Conservation (phyloP, 1,284 basidiomycete genomes). For the Pholiota adiposa region DNA sequence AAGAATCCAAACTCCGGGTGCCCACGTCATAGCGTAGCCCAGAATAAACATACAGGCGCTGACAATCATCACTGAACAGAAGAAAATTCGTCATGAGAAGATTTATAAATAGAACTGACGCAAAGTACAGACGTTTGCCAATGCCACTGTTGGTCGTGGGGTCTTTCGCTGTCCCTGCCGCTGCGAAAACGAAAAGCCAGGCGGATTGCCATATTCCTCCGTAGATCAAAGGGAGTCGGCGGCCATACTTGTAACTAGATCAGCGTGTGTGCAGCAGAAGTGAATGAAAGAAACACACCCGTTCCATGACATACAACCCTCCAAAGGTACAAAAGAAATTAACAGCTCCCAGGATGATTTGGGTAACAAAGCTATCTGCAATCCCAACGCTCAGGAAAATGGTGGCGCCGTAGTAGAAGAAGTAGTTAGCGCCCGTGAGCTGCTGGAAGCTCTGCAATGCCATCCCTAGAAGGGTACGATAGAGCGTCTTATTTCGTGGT, state of each 20-base stretch:
- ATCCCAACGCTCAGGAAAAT: slow-evolving; percentile 75
- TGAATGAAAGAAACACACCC: slow-evolving; percentile 37
- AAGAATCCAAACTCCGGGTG: slow-evolving; percentile 74
- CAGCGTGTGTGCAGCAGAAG: not conserved
- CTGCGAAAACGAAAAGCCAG: slow-evolving; percentile 82
- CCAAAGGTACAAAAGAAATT: slow-evolving; percentile 75
- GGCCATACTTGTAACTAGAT: slow-evolving; percentile 53
- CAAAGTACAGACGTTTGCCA: slow-evolving; percentile 49
- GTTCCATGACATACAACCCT: slow-evolving; percentile 73
- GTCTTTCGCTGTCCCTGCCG: slow-evolving; percentile 70
- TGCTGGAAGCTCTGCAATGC: slow-evolving; percentile 76
- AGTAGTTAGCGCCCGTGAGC: slow-evolving; percentile 74
- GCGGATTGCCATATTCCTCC: slow-evolving; percentile 75
- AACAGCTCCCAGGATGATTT: slow-evolving; percentile 74
- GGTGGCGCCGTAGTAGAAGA: slow-evolving; percentile 76
- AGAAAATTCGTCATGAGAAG: not conserved
- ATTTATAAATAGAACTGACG: not conserved
- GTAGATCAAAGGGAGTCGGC: slow-evolving; percentile 63
- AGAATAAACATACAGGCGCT: slow-evolving; percentile 81
- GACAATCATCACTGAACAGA: slow-evolving; percentile 67
- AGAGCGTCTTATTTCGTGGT: slow-evolving; percentile 55
- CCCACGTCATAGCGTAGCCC: slow-evolving; percentile 81
- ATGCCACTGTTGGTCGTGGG: slow-evolving; percentile 51
- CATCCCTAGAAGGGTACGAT: slow-evolving; percentile 71
- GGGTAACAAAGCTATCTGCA: slow-evolving; percentile 68